A percentile compares a stretch with the other conserved stretches of the same genome.
These are phyloP conservation scores for Omphalea diandra DNA, from an alignment of 441 rosid species.

Conservation along the genomic window DNA sequence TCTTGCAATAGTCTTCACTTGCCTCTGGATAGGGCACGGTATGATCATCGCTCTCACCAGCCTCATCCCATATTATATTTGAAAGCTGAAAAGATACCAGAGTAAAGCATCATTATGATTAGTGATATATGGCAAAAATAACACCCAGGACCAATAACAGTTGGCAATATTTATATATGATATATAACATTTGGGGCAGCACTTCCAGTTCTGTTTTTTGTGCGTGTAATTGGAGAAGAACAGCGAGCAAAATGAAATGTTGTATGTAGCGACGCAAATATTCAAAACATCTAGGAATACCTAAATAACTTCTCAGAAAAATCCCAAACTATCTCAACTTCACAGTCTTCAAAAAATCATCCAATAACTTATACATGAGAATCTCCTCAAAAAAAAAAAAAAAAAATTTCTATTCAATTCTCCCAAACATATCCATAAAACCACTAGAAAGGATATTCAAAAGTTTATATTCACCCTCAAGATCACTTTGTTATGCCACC, in stretches of 20 bases:
- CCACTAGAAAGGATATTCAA: neutral
- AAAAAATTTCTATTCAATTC: neutral
- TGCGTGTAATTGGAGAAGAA: neutral
- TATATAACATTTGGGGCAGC: neutral
- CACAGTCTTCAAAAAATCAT: neutral
- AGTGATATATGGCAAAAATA: neutral
- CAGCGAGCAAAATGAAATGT: neutral
- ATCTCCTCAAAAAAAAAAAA: no score
- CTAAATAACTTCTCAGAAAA: neutral
- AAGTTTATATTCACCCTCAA: neutral
- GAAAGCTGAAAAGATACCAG: conserved; percentile 48
- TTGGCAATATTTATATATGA: neutral
- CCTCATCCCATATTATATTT: conserved; percentile 87
- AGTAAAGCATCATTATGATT: neutral
- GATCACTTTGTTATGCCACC: neutral
- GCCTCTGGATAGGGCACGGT: conserved; percentile 68
- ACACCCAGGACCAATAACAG: conserved; percentile 1
- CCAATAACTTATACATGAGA: neutral
- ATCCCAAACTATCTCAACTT: neutral
- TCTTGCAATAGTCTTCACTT: conserved; percentile 46
- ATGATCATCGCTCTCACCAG: conserved; percentile 67
- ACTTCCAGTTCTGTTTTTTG: no score
- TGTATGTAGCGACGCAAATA: neutral
- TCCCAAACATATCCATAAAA: neutral
- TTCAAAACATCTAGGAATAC: no score